Conservation (phyloP, 2,329 filamentous ascomycete genomes). For the Epichloe amarillans region DNA sequence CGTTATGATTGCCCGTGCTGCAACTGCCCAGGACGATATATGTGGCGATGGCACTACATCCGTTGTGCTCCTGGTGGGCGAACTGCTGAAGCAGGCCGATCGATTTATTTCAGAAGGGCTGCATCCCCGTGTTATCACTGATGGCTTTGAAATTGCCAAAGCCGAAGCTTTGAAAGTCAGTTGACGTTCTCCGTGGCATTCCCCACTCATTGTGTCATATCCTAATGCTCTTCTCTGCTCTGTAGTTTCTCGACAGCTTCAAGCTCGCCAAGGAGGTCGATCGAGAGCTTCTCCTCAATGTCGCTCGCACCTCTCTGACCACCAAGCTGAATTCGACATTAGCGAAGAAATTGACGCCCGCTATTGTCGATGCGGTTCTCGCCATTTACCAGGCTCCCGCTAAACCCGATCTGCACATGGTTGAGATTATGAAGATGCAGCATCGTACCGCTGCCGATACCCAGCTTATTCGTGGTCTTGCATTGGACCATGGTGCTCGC, state of each 20-base stretch:
- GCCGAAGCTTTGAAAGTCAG: conserved; percentile 72
- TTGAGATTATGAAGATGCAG: conserved; percentile 99
- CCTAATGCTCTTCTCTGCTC: background rate
- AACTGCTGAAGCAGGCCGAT: conserved; percentile 94
- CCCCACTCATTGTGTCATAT: too few species aligned
- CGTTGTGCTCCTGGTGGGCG: conserved; percentile 86
- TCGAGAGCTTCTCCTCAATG: conserved; percentile 82
- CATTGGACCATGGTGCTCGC: conserved; percentile 85
- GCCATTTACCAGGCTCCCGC: conserved; percentile 79
- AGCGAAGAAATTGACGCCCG: conserved; percentile 81
- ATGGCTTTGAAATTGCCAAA: conserved; percentile 96
- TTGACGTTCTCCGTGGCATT: background rate
- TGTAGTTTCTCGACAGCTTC: conserved; percentile 85
- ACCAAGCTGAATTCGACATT: conserved; percentile 88
- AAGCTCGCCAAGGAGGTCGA: conserved; percentile 82
- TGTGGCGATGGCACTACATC: conserved; percentile 96
- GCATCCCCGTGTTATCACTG: conserved; percentile 90
- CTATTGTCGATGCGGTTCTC: conserved; percentile 92
- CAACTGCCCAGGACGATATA: conserved; percentile 96
- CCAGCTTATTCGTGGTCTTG: conserved; percentile 84
- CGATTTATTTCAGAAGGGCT: conserved; percentile 94
- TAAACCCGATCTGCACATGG: conserved; percentile 97
- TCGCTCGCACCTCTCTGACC: conserved; percentile 84
- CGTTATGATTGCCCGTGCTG: conserved; percentile 69
- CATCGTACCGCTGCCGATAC: conserved; percentile 93